Base-by-base conservation (phyloP, 1,284 basidiomycete species). In the Ustilago sp. region DNA sequence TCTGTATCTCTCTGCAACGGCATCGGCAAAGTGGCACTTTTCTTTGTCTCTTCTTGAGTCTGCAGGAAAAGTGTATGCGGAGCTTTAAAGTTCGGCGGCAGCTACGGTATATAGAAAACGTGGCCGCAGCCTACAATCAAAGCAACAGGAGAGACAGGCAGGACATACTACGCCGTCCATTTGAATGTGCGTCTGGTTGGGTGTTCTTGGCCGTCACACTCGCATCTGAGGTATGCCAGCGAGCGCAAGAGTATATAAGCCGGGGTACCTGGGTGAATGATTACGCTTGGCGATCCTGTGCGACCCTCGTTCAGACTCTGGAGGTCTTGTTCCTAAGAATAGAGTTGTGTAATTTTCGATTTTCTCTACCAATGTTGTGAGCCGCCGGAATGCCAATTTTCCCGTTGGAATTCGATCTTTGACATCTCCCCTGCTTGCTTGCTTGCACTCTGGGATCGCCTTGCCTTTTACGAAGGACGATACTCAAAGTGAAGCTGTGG, bases 51-150 rank as follows among this genome's bases (percentile, higher is more conserved):
- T 23, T 23, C 2, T 23, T 23, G 23, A 23, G 23, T 23, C 23
- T 23, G 23, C 23, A 23, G 23, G 6, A 38, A 6, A 53, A 55
- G 15, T 28, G 23, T 55, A 39, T n/a, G 54, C 54, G 54, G 54
- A 23, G 36, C 28, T 17, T 28, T 32, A 54, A 54, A 23, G 38
- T 39, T n/a, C 53, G 53, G 53, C 53, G 53, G 53, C 53, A 54
- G 19, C 53, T 54, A n/a, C 23, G 23, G 23, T 1, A 23, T 2
- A 23, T 23, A 23, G 23, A 54, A 52, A 53, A 53, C 35, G 28
- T 50, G 47, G 23, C 23, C 23, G 47, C 47, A 50, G 23, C 47
- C 23, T 23, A 31, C 47, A 31, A 50, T 50, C 47, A 50, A 32
- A 50, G 12, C 19, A 7, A 17, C n/a, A 41, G 19, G 12, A 13